phyloP scores from a whole-genome alignment of 805 yeast genomes.

The Lipomyces spencermartinsiae region DNA sequence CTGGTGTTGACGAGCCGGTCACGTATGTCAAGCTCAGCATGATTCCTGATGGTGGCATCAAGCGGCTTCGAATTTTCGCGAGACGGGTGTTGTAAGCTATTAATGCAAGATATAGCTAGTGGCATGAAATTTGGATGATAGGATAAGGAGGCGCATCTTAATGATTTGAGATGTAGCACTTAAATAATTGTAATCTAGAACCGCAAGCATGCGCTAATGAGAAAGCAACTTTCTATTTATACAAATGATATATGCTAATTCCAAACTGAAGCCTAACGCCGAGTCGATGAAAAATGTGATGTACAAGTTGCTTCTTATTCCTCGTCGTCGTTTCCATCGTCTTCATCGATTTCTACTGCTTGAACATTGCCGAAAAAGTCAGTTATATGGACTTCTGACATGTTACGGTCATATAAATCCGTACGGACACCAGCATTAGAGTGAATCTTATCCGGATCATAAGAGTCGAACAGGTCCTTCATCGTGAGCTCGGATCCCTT shows the following conservation, averaged over 20 bases:
- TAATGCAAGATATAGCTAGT: not conserved
- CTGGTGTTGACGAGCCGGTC: conserved; percentile 43
- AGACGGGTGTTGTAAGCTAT: conserved; percentile 34
- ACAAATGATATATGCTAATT: not conserved
- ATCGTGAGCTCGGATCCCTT: conserved; percentile 76
- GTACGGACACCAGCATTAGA: conserved; percentile 93
- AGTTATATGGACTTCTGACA: conserved; percentile 74
- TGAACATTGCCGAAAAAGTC: conserved; percentile 79
- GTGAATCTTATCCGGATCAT: conserved; percentile 83
- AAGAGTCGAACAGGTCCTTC: conserved; percentile 82
- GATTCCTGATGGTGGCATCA: conserved; percentile 97
- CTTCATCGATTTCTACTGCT: conserved; percentile 35
- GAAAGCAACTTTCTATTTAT: conserved; percentile 2
- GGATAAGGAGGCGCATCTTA: not conserved
- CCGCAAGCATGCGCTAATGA: not conserved
- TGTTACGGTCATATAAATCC: conserved; percentile 72
- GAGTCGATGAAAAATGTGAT: not conserved
- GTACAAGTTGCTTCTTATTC: not conserved
- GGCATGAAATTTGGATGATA: too few species aligned
- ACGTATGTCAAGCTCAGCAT: conserved; percentile 81
- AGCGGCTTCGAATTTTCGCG: conserved; percentile 86
- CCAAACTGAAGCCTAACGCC: not conserved
- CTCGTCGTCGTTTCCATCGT: conserved; percentile 27
- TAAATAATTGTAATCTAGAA: not conserved
- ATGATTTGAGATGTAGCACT: not conserved